Conservation (phyloP, 805 yeast species). For the Lipomyces sp. region DNA sequence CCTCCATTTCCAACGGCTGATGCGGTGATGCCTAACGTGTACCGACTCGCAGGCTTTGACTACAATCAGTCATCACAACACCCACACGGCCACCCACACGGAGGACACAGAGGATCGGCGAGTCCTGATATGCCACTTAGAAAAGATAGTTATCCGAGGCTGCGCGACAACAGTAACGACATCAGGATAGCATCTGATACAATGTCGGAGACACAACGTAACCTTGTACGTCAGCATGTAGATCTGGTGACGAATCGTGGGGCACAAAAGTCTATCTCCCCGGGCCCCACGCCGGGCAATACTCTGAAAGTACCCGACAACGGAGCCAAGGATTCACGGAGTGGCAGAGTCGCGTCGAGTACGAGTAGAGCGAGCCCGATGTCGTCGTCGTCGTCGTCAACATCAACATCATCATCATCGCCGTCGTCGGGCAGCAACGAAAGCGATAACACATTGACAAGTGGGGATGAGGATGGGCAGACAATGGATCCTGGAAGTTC, state of each 20-base stretch:
- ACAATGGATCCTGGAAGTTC: neutral
- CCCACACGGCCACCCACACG: neutral
- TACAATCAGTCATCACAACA: slow-evolving; percentile 37
- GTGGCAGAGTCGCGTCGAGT: neutral
- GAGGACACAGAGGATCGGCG: neutral
- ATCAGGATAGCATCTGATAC: neutral
- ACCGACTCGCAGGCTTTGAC: slow-evolving; percentile 52
- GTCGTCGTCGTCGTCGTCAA: neutral
- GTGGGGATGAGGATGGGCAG: neutral
- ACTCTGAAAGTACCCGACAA: no score
- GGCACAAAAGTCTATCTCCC: neutral
- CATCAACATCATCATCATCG: neutral
- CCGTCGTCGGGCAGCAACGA: neutral
- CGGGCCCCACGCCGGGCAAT: neutral
- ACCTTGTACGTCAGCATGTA: neutral
- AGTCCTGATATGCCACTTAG: neutral
- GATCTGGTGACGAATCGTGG: slow-evolving; percentile 1
- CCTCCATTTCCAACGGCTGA: slow-evolving; percentile 48
- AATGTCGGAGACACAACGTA: neutral
- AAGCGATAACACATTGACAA: neutral
- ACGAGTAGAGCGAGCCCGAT: neutral
- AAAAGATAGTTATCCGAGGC: neutral
- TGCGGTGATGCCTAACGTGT: slow-evolving; percentile 43
- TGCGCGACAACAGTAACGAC: neutral
- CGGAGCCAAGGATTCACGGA: neutral